phyloP scores from a whole-genome alignment of 2,329 filamentous ascomycete species.

The Alternaria ethzedia region DNA sequence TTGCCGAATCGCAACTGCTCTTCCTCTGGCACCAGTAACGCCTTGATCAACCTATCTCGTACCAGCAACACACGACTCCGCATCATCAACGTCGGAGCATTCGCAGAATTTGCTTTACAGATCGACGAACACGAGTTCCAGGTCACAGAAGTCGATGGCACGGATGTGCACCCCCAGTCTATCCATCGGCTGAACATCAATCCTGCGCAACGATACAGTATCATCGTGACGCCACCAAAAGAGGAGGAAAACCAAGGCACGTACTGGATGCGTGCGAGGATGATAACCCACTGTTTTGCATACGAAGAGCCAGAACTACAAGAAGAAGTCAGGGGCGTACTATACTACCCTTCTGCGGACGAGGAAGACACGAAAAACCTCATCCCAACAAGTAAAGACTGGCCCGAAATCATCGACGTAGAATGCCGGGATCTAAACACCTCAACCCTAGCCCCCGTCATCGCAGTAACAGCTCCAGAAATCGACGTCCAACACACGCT shows the following conservation, averaged over 20 bases:
- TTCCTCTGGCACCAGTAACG: slow-evolving; percentile 32
- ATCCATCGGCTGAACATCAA: slow-evolving; percentile 62
- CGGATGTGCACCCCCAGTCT: slow-evolving; percentile 59
- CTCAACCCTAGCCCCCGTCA: slow-evolving; percentile 55
- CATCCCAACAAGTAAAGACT: slow-evolving; percentile 55
- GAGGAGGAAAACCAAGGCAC: slow-evolving; percentile 21
- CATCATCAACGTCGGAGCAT: slow-evolving; percentile 63
- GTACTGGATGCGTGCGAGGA: slow-evolving; percentile 62
- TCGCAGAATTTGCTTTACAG: slow-evolving; percentile 53
- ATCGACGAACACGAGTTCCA: slow-evolving; percentile 51
- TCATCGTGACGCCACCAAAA: slow-evolving; percentile 63
- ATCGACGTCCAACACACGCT: slow-evolving; percentile 57
- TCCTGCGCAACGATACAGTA: slow-evolving; percentile 73
- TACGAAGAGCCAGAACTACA: slow-evolving; percentile 56
- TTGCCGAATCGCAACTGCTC: slow-evolving; percentile 48
- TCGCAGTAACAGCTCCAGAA: slow-evolving; percentile 52
- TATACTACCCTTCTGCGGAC: slow-evolving; percentile 51
- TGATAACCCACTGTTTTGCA: slow-evolving; percentile 66
- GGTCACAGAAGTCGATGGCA: slow-evolving; percentile 51
- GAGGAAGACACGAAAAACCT: background rate
- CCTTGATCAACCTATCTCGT: slow-evolving; percentile 46
- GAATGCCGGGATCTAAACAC: slow-evolving; percentile 61
- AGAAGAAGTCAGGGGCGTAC: slow-evolving; percentile 57
- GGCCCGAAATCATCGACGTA: slow-evolving; percentile 57
- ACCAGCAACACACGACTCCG: slow-evolving; percentile 72